These are phyloP conservation scores for Zizania latifolia DNA, from an alignment of 176 grass and related monocot species.

Conservation along the genomic window DNA sequence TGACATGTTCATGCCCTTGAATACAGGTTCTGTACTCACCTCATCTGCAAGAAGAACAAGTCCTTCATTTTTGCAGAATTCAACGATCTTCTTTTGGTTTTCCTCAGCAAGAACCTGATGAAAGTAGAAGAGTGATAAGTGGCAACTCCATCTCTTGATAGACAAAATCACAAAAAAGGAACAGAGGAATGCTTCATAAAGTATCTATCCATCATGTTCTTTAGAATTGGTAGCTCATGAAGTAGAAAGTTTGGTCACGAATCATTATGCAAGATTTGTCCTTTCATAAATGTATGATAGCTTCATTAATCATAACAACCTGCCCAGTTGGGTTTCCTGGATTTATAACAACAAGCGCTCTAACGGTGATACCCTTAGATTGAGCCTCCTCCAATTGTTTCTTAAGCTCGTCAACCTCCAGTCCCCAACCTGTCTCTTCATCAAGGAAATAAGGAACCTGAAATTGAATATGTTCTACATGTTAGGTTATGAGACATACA, in stretches of 20 bases:
- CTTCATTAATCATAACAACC: constrained; percentile 34
- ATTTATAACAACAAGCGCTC: constrained; percentile 88
- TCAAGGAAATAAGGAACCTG: constrained; percentile 90
- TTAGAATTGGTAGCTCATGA: neutral
- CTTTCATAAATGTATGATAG: constrained; percentile 17
- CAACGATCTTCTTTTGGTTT: constrained; percentile 80
- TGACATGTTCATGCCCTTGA: no score
- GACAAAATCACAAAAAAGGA: no score
- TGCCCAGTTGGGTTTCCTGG: constrained; percentile 95
- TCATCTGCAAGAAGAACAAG: constrained; percentile 93
- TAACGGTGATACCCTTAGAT: constrained; percentile 86
- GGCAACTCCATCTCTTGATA: no score
- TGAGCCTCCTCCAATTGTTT: constrained; percentile 77
- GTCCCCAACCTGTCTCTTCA: constrained; percentile 76
- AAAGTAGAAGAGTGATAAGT: constrained; percentile 10
- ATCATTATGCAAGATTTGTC: neutral
- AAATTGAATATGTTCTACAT: constrained; percentile 22
- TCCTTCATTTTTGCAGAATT: constrained; percentile 96
- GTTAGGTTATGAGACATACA: constrained; percentile 11
- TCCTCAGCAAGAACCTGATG: constrained; percentile 79
- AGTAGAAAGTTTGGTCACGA: neutral
- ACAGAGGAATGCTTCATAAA: neutral
- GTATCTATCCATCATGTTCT: neutral
- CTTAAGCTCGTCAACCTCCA: constrained; percentile 73
- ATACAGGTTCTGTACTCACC: constrained; percentile 45